phyloP scores from a whole-genome alignment of 306 rosid genomes.

The Myrica gale region DNA sequence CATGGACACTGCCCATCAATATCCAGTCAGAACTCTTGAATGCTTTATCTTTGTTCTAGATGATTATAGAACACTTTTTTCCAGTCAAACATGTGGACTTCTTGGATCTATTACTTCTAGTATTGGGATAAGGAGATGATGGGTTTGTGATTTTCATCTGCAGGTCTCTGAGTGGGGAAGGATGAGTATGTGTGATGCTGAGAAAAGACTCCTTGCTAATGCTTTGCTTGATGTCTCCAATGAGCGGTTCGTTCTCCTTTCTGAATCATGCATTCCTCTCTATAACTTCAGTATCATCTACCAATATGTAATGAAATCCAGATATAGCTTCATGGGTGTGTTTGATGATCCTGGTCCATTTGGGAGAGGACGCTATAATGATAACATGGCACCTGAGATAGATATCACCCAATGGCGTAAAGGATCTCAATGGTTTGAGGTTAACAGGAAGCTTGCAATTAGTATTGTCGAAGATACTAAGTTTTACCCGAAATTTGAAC shows the following conservation, averaged over 20 bases:
- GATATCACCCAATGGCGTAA: constrained; percentile 80
- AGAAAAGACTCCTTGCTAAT: constrained; percentile 86
- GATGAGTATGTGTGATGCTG: constrained; percentile 97
- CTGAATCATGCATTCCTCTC: constrained; percentile 94
- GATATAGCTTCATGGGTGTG: constrained; percentile 67
- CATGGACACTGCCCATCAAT: background rate
- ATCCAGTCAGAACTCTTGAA: background rate
- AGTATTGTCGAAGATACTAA: constrained; percentile 57
- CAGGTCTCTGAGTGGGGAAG: constrained; percentile 94
- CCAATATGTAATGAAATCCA: constrained; percentile 58
- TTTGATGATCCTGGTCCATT: constrained; percentile 80
- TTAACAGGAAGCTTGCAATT: constrained; percentile 72
- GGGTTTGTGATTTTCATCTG: constrained; percentile 17
- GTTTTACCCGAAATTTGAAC: constrained; percentile 56
- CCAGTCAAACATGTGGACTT: background rate
- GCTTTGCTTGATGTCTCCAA: constrained; percentile 88
- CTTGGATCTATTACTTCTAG: background rate
- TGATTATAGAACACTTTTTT: constrained; percentile 6
- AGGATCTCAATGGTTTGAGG: constrained; percentile 95
- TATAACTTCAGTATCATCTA: constrained; percentile 59
- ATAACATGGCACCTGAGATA: constrained; percentile 73
- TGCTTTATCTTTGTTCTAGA: constrained; percentile 1
- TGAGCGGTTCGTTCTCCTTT: constrained; percentile 77
- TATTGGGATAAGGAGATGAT: background rate
- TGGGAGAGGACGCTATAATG: constrained; percentile 84